Evolutionary conservation across 495 filamentous ascomycete genomes (phyloP).

Genomic region (Bryoglossum gracile): DNA sequence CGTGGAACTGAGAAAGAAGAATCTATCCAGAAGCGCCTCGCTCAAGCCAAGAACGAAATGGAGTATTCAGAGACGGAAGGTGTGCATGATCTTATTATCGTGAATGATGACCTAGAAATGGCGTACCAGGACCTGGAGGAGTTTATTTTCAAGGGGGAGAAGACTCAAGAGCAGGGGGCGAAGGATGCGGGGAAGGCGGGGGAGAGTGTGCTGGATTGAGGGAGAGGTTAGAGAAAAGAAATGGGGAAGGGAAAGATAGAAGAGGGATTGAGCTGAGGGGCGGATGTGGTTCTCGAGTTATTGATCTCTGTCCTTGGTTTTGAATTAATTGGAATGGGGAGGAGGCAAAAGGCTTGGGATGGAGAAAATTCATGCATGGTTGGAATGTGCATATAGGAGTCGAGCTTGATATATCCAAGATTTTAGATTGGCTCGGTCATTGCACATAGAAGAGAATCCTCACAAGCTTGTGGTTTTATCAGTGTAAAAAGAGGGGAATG

Average conservation of each 20-base stretch:
- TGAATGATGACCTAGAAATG: conserved; percentile 82
- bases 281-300: no score
- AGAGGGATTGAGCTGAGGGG: no score
- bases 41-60: conserved; percentile 75
- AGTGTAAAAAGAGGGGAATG: no score
- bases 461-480: no score
- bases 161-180: conserved; percentile 7
- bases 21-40: conserved; percentile 62
- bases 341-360: no score
- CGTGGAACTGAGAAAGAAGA: conserved; percentile 80
- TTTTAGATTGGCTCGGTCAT: neutral
- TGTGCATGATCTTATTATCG: conserved; percentile 76
- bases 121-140: conserved; percentile 74
- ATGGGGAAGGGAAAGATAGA: neutral
- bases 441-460: conserved; percentile 8
- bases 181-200: conserved; percentile 6
- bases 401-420: neutral
- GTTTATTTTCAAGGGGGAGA: conserved; percentile 43
- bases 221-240: neutral
- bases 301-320: no score
- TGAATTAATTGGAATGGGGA: no score
- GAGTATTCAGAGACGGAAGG: conserved; percentile 67
- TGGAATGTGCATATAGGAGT: conserved; percentile 2
- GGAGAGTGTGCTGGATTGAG: conserved; percentile 9
- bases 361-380: no score